Base-by-base conservation (phyloP, 257 asterid genomes). In the Marsdenia floribunda region DNA sequence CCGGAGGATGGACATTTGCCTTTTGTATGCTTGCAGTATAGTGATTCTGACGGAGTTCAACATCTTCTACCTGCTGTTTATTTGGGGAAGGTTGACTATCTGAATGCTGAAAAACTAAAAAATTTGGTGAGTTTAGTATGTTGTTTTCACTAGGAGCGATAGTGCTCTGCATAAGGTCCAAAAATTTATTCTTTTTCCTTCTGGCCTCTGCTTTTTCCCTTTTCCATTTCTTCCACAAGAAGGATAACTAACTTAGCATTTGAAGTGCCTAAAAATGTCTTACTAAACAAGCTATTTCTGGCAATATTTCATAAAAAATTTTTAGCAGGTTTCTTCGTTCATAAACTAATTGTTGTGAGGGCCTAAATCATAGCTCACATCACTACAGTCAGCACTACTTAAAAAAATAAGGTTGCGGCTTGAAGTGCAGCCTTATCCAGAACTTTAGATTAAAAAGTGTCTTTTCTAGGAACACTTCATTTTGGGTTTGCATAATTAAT, bases 41-140 rank as follows among this genome's bases (percentile, higher is more conserved):
- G 77, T 49, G 93, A 87, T 85, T 76, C 86, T 73, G 90, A 83
- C 61, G 98, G 98, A 82, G 90, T 87, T 83, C 93, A 83, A 68
- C 91, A 89, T 84, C 85, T 81, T 81, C 88, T 87, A 76, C 93
- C 97, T 76, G 90, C 96, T 86, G 99, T 86, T 83, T 94, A 90
- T 84, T 73, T 94, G 87, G 98, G 99, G 82, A 83, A 82, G 79
- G 85, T 94, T 88, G 96, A 92, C 78, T 78, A 85, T 24, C 76
- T 92, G 80, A 87, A 86, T 86, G 82, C 90, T 82, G 72, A 85
- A 75, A 86, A 87, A 82, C 79, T 92, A 53, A 89, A 89, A 74
- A 73, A 75, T 83, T 70, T 84, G 93, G 99, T 90, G 84, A 83
- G 93, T 73, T 16, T 21, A 18, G 46, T 44, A 29, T 19, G 10